Conservation (phyloP, 139 green algal species). For the Chlamydomonas urium region DNA sequence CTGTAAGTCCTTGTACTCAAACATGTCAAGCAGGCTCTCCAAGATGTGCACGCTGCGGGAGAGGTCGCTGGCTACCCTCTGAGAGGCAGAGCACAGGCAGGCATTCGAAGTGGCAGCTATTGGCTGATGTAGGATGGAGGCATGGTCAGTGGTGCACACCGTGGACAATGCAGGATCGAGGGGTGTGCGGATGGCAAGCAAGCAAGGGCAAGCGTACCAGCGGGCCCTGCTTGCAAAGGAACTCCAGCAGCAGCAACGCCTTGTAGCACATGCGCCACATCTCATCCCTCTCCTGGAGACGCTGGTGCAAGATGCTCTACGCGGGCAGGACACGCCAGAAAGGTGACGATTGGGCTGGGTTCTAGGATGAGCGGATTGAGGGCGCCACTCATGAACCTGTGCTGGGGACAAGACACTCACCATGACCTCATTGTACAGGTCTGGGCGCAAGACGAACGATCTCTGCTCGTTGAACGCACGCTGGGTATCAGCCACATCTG, state of each 20-base stretch:
- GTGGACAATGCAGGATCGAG: no score
- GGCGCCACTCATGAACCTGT: neutral
- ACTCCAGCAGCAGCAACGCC: conserved; percentile 83
- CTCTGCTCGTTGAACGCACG: conserved; percentile 53
- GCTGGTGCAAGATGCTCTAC: conserved; percentile 15
- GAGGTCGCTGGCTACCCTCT: conserved; percentile 66
- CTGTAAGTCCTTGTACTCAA: conserved; percentile 80
- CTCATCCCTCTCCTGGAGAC: conserved; percentile 69
- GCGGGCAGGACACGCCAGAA: neutral
- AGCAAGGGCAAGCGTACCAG: conserved; percentile 24
- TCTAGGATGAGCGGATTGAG: neutral
- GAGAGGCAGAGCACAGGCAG: no score
- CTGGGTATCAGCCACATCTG: neutral
- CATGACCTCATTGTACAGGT: conserved; percentile 83
- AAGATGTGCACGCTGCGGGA: conserved; percentile 52
- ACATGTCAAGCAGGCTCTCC: conserved; percentile 66
- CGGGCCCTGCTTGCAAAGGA: conserved; percentile 81
- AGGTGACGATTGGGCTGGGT: neutral
- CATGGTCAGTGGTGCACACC: neutral
- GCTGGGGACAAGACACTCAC: conserved; percentile 7
- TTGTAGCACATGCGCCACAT: conserved; percentile 93
- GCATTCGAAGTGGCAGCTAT: no score
- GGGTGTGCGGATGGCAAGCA: neutral
- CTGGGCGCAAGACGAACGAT: conserved; percentile 68
- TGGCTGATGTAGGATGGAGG: neutral